Evolutionary conservation across 306 rosid genomes (phyloP), one percentile per base, ranked within the genome.

Genomic region (Castanopsis chinensis): DNA sequence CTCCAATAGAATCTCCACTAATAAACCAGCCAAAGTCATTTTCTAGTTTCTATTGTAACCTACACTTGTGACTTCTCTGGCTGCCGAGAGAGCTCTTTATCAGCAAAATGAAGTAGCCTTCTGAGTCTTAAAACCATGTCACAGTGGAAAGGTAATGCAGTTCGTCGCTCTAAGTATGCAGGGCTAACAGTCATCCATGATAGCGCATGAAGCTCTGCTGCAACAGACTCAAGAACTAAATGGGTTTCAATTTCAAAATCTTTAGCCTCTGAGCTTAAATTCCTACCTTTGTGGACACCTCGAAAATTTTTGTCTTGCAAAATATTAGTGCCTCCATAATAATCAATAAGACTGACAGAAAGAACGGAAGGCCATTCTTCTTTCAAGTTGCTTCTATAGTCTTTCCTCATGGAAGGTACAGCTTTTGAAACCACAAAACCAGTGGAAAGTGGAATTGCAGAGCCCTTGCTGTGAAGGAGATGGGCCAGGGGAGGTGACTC

Each of bases 401-500:
- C 99, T 88, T 83, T 92, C 80, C 97, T 90, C 97, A 91, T 92
- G 23, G 97, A 87, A 52, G 98, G 89, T 58, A 92, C 97, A 15
- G 98, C 98, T 88, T 93, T 95, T 35, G 99, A 95, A 82, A 93
- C 92, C 61, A 89, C 93, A 60, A 92, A 95, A 73, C 98, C 97
- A 15, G 99, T 91, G 52, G 98, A 91, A 67, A 92, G 90, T 0
- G 99, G 97, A 85, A 93, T 92, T 17, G 99, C 98, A 72, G 96
- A 89, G 79, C 99, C 99, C 83, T 95, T 95, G 82, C 99, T 95
- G 85, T 93, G 99, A 74, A 95, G 99, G 80, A 95, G 91, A 86
- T 95, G 99, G 72, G 99, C 99, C 35, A 95, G 86, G 17, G 99
- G 99, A 13, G 99, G 99, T 63, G 99, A 95, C 83, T 93, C 99